A percentile compares a stretch with the other conserved stretches of the same genome.
phyloP scores from a whole-genome alignment of 2,329 filamentous ascomycete species.

The Didymella exigua region DNA sequence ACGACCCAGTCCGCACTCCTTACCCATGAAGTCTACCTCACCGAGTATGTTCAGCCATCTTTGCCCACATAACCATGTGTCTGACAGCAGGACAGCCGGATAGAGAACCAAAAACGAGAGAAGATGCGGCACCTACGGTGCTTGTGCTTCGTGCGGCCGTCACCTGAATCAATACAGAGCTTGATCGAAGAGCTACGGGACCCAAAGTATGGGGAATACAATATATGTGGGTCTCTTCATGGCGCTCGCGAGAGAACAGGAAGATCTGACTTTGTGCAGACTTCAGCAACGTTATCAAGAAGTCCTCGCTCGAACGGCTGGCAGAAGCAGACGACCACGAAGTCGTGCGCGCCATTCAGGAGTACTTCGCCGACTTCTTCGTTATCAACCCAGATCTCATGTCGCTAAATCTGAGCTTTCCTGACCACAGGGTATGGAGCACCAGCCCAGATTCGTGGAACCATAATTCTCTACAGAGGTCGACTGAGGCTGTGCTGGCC shows the following conservation, averaged over 20 bases:
- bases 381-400: constrained; percentile 95
- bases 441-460: constrained; percentile 87
- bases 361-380: constrained; percentile 95
- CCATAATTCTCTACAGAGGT: constrained; percentile 80
- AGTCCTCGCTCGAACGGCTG: constrained; percentile 89
- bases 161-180: constrained; percentile 87
- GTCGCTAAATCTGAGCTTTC: constrained; percentile 74
- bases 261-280: constrained; percentile 55
- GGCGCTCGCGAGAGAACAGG: background rate
- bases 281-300: constrained; percentile 97
- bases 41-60: constrained; percentile 63
- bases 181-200: constrained; percentile 95
- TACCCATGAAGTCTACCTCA: constrained; percentile 96
- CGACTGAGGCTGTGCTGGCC: constrained; percentile 85
- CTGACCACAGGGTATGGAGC: constrained; percentile 79
- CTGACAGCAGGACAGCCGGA: constrained; percentile 58
- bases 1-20: constrained; percentile 94
- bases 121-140: constrained; percentile 98
- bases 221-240: constrained; percentile 66
- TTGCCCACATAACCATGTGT: constrained; percentile 8
- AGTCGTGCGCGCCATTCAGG: constrained; percentile 90
- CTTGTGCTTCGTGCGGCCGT: constrained; percentile 90
- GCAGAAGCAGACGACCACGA: constrained; percentile 98
- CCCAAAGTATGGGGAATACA: constrained; percentile 96
- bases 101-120: constrained; percentile 87